Conservation (phyloP, 352 stramenopile species). For the Plasmopara viticola region DNA sequence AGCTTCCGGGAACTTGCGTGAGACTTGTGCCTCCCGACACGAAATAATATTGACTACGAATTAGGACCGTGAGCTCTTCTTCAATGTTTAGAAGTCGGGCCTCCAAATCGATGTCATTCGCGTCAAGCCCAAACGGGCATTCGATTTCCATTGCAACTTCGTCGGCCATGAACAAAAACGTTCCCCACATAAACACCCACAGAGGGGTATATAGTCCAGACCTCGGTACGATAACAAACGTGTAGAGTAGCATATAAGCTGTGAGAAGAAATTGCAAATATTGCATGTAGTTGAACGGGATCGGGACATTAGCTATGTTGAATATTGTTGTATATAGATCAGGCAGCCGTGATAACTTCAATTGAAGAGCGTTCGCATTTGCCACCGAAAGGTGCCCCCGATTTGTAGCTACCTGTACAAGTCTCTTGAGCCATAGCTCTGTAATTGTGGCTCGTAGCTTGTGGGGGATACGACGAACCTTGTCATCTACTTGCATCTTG, state of each 20-base stretch:
- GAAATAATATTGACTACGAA: slow-evolving; percentile 80
- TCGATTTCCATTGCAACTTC: slow-evolving; percentile 83
- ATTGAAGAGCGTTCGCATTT: slow-evolving; percentile 55
- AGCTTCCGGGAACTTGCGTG: slow-evolving; percentile 15
- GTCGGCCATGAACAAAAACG: slow-evolving; percentile 78
- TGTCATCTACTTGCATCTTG: slow-evolving; percentile 27
- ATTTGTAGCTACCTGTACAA: slow-evolving; percentile 59
- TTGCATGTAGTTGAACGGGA: slow-evolving; percentile 85
- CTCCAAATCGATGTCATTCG: slow-evolving; percentile 80
- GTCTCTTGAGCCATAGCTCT: slow-evolving; percentile 70
- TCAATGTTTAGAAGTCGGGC: slow-evolving; percentile 68
- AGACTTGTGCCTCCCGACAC: slow-evolving; percentile 48
- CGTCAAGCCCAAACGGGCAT: slow-evolving; percentile 69
- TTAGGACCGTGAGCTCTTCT: slow-evolving; percentile 72
- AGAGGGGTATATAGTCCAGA: slow-evolving; percentile 69
- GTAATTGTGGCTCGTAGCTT: slow-evolving; percentile 72
- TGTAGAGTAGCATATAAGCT: slow-evolving; percentile 78
- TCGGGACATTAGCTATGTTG: slow-evolving; percentile 80
- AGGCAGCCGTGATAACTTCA: slow-evolving; percentile 60
- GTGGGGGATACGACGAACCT: slow-evolving; percentile 51
- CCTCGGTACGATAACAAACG: slow-evolving; percentile 72
- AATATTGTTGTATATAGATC: slow-evolving; percentile 77
- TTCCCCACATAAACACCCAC: slow-evolving; percentile 76
- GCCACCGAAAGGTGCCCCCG: slow-evolving; percentile 47
- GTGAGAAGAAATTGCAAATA: slow-evolving; percentile 66